Base-by-base conservation (phyloP, 352 stramenopile genomes). In the Thraustochytrium striatum region DNA sequence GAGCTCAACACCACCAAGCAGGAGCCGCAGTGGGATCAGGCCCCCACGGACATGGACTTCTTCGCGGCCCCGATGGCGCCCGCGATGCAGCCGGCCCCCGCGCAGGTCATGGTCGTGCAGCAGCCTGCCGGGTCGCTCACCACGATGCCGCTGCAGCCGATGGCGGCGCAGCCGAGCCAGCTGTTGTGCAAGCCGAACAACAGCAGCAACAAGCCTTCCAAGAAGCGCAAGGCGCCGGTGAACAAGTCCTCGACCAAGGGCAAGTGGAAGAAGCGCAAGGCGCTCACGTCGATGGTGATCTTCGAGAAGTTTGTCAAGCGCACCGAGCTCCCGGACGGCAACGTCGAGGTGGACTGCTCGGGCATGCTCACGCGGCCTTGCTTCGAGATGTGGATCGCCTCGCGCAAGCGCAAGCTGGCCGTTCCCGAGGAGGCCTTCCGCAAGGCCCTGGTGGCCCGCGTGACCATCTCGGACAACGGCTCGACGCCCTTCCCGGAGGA, bases 281-380 rank as follows among this genome's bases (percentile, higher is more conserved):
- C n/a, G n/a, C n/a, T n/a, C 19, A 68, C 28, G 16, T 68, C 57
- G 19, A 16, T 68, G 19, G 16, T 19, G 30, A n/a, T 68, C 16
- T 68, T 68, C 36, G 57, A 68, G 36, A 68, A n/a, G 13, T 68
- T 57, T 68, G 57, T 68, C 19, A 57, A 68, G 28, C 16, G 28
- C 19, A 68, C 30, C 16, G 30, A 16, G 47, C 16, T 21, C 25
- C 16, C 16, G 25, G 16, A 55, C 47, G 47, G 47, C 47, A 25
- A 68, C 16, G 30, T 16, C 30, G 57, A 21, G 16, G 30, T 30
- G 30, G 57, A 68, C 57, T 19, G 13, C 33, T 57, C 30, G 16
- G 16, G 30, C 16, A 52, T 68, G 30, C 57, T 68, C 16, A 57
- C 28, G 16, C 30, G 36, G 28, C 13, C 30, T 16, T 68, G 57